Conservation (phyloP, 306 rosid species). For the Malus orientalis region DNA sequence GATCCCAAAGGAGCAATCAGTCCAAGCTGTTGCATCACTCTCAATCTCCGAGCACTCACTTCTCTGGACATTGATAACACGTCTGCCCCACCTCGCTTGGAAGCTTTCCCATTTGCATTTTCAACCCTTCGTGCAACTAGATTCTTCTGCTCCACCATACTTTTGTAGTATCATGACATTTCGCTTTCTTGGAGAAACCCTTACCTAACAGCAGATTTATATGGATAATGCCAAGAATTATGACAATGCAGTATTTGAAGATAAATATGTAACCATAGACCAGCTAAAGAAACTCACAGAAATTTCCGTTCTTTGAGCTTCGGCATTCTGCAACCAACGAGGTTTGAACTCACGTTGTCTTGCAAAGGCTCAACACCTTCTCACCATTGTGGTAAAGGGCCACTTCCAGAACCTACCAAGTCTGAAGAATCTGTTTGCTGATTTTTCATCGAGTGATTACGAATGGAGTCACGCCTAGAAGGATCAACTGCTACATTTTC, state of each 20-base stretch:
- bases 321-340: background rate
- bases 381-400: no score
- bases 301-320: background rate
- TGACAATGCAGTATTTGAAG: background rate
- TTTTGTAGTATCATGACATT: background rate
- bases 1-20: constrained; percentile 58
- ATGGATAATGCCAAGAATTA: background rate
- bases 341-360: no score
- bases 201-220: background rate
- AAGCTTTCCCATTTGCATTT: background rate
- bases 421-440: background rate
- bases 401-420: background rate
- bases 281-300: background rate
- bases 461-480: background rate
- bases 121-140: background rate
- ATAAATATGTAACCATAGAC: background rate
- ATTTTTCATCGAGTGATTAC: background rate
- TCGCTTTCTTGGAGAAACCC: background rate
- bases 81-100: background rate
- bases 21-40: constrained; percentile 64
- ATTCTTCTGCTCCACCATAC: background rate
- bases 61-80: constrained; percentile 11
- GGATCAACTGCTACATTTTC: background rate
- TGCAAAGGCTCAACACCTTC: no score
- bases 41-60: constrained; percentile 43